These are phyloP conservation scores for Viola odorata DNA, from an alignment of 345 rosid genomes.

Conservation along the genomic window DNA sequence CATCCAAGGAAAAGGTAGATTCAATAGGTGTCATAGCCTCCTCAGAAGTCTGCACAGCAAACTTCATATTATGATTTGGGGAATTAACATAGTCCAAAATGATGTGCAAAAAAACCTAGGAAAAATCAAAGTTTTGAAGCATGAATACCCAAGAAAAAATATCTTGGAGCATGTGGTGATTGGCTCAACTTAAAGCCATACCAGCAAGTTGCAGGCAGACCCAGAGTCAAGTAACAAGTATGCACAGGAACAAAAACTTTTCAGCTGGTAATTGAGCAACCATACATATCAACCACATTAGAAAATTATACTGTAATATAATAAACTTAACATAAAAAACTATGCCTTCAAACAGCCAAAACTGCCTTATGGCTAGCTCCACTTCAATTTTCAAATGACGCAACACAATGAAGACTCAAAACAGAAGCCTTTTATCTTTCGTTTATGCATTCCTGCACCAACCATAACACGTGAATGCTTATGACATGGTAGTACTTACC, in stretches of 20 bases:
- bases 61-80: slow-evolving; percentile 6
- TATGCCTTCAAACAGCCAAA: too few relatives aligned
- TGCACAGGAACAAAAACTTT: too few relatives aligned
- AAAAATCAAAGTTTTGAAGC: neutral
- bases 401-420: too few relatives aligned
- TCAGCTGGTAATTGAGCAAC: too few relatives aligned
- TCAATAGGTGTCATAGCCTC: slow-evolving; percentile 32
- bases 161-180: neutral
- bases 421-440: too few relatives aligned
- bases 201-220: neutral
- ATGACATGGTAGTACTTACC: slow-evolving; percentile 15
- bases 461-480: slow-evolving; percentile 1
- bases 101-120: too few relatives aligned
- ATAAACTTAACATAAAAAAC: too few relatives aligned
- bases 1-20: slow-evolving; percentile 22
- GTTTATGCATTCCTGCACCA: too few relatives aligned
- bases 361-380: too few relatives aligned
- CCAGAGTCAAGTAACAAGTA: neutral
- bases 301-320: too few relatives aligned
- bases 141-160: neutral
- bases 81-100: slow-evolving; percentile 11
- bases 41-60: slow-evolving; percentile 27
- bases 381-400: too few relatives aligned
- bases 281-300: too few relatives aligned
- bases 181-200: neutral